Evolutionary conservation across 352 stramenopile genomes (phyloP), one percentile per base, ranked within the genome.

Genomic region (Globisporangium echinulatum): DNA sequence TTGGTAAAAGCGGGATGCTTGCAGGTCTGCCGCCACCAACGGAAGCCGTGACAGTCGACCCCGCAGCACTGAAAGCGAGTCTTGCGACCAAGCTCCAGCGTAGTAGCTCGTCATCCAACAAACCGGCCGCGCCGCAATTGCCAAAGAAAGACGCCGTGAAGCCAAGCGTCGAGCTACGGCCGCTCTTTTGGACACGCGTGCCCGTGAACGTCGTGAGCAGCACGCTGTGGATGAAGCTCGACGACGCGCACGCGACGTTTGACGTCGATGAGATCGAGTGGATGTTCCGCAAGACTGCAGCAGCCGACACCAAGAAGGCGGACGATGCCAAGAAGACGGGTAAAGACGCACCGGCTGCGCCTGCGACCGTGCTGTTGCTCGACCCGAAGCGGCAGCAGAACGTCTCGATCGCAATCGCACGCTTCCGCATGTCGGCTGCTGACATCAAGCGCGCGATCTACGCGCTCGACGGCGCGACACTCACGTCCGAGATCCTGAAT

Each of bases 341-440:
- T n/a, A 63, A 67, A 77, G 15, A 82, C 74, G 60, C 63, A 76
- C 55, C 62, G 40, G 62, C 57, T 9, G 70, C 75, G 49, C 80
- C 80, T 0, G 82, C 90, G 63, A 75, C 82, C 43, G 85, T 95
- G 7, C 70, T 93, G 25, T 73, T 99, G 14, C 90, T 99, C 52
- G 96, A 99, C 64, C 82, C 91, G 2, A 99, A 99, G 71, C 85
- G 93, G 33, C 92, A 97, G 44, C 97, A 99, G 71, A 99, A 99
- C 77, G 94, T 98, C 1, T 96, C 92, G n/a, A 99, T 99, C 47
- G 96, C 97, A 15, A 94, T 99, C 54, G 94, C 94, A 36, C 88
- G 96, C 40, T 90, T 98, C 52, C 90, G 97, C 40, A 97, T 99
- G 82, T 95, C 86, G 57, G 82, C 85, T 0, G 63, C 77, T 1